These are phyloP conservation scores for Gentiana macrophylla DNA, from an alignment of 257 asterid genomes.

Conservation along the genomic window DNA sequence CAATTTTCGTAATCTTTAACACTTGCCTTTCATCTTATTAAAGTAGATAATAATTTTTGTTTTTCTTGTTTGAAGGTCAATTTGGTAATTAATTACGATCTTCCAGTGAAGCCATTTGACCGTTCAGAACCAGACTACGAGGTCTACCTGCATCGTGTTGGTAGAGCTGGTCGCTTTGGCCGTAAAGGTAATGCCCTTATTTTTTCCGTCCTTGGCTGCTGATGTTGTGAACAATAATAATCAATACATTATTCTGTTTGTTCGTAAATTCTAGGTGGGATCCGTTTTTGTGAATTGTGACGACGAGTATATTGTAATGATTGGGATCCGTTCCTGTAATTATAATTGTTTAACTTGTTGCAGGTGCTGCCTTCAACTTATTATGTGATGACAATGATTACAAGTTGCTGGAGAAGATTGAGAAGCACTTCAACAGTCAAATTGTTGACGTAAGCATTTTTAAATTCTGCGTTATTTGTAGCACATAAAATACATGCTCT, in stretches of 20 bases:
- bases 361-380: constrained; percentile 55
- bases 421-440: constrained; percentile 37
- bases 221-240: no score
- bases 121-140: constrained; percentile 73
- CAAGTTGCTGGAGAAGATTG: constrained; percentile 41
- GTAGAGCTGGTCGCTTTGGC: constrained; percentile 99
- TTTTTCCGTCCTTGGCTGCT: background rate
- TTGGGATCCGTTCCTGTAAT: background rate
- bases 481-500: background rate
- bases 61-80: constrained; percentile 46
- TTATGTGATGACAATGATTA: constrained; percentile 25
- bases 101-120: constrained; percentile 37
- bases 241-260: background rate
- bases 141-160: constrained; percentile 89
- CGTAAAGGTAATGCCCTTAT: constrained; percentile 57
- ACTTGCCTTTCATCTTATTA: background rate
- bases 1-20: background rate
- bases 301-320: background rate
- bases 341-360: constrained; percentile 6
- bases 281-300: background rate
- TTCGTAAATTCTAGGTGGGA: background rate
- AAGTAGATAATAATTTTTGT: constrained; percentile 3
- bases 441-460: constrained; percentile 32
- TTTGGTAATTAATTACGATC: constrained; percentile 84
- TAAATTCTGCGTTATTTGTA: background rate